These are phyloP conservation scores for Powellomyces hirtus DNA, from an alignment of 192 early-diverging fungal species.

Conservation along the genomic window DNA sequence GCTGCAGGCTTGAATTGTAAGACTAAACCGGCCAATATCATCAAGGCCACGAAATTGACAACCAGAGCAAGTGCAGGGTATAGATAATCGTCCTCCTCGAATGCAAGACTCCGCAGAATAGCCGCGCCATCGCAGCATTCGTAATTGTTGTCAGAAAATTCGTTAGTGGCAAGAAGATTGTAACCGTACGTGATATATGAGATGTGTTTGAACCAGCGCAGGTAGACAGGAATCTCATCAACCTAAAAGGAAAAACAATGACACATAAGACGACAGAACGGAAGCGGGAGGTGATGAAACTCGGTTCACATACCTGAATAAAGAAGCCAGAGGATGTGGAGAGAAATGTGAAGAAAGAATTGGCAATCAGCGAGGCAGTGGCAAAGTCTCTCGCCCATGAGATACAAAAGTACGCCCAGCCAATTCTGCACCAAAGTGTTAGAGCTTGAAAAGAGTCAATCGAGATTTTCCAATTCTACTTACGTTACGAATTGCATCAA, in stretches of 20 bases:
- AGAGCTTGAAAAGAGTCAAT: too few species aligned
- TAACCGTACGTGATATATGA: slow-evolving; percentile 37
- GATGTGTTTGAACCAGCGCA: slow-evolving; percentile 33
- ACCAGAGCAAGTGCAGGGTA: slow-evolving; percentile 26
- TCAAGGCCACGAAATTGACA: slow-evolving; percentile 21
- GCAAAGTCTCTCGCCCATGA: slow-evolving; percentile 45
- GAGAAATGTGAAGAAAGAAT: slow-evolving; percentile 39
- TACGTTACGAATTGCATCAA: slow-evolving; percentile 31
- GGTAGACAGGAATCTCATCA: slow-evolving; percentile 36
- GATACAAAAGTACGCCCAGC: slow-evolving; percentile 36
- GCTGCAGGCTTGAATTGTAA: slow-evolving; percentile 10
- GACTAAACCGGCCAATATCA: slow-evolving; percentile 31
- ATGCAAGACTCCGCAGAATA: slow-evolving; percentile 29
- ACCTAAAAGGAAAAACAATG: slow-evolving; percentile 16
- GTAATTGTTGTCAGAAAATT: slow-evolving; percentile 38
- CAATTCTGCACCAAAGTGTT: slow-evolving; percentile 16
- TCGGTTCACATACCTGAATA: slow-evolving; percentile 23
- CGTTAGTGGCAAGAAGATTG: slow-evolving; percentile 40
- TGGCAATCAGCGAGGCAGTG: slow-evolving; percentile 39
- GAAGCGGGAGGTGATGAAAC: background rate
- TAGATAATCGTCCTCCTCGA: slow-evolving; percentile 23
- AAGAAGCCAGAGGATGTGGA: slow-evolving; percentile 41
- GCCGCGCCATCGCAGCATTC: slow-evolving; percentile 39
- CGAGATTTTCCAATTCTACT: slow-evolving; percentile 10
- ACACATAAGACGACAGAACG: background rate